phyloP scores from a whole-genome alignment of 352 stramenopile species.

The Poterioochromonas sp. region DNA sequence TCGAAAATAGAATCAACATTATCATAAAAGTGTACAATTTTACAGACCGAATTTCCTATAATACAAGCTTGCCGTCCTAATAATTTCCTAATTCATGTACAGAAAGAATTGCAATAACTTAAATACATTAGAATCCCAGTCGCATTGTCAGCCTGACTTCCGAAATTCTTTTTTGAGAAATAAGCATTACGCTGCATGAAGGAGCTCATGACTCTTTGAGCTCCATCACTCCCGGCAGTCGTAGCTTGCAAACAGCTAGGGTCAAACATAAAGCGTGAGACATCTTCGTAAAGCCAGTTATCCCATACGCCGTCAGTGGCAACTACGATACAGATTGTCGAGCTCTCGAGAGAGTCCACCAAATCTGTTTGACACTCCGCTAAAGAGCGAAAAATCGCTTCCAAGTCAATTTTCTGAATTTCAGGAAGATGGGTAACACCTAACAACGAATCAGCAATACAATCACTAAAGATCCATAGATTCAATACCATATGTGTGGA shows the following conservation, averaged over 20 bases:
- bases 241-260: conserved; percentile 41
- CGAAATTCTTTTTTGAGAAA: conserved; percentile 58
- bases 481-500: conserved; percentile 65
- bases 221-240: conserved; percentile 37
- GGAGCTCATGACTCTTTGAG: neutral
- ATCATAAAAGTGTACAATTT: too few species aligned
- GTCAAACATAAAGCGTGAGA: conserved; percentile 52
- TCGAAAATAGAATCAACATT: neutral
- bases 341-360: neutral
- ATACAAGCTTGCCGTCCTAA: too few species aligned
- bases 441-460: conserved; percentile 27
- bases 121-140: conserved; percentile 58
- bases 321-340: conserved; percentile 54
- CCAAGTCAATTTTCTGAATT: conserved; percentile 38
- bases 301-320: conserved; percentile 73
- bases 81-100: neutral
- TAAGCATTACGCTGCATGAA: conserved; percentile 56
- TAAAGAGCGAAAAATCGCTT: conserved; percentile 5
- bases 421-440: conserved; percentile 37
- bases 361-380: neutral
- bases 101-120: neutral
- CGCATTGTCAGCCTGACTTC: conserved; percentile 74
- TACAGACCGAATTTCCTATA: too few species aligned
- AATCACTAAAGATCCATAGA: conserved; percentile 33
- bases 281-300: conserved; percentile 70